These are phyloP conservation scores for Russula sp. DNA, from an alignment of 768 basidiomycete species.

Conservation along the genomic window DNA sequence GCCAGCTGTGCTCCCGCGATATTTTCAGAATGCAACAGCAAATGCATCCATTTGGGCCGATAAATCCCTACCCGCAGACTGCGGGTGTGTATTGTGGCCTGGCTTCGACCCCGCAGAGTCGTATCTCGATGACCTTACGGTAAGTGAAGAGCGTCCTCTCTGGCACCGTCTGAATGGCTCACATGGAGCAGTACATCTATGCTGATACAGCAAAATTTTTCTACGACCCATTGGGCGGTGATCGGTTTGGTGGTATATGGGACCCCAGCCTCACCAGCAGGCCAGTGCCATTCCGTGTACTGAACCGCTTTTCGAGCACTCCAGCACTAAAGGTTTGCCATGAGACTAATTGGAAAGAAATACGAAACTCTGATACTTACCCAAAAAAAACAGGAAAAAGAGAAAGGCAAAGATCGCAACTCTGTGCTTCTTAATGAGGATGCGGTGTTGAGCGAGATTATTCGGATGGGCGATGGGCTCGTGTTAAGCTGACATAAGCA, in stretches of 20 bases:
- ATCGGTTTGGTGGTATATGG: conserved; percentile 78
- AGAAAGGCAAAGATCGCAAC: conserved; percentile 42
- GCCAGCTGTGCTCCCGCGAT: conserved; percentile 54
- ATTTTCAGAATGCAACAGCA: conserved; percentile 59
- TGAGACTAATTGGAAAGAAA: background rate
- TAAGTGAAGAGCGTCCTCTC: conserved; percentile 28
- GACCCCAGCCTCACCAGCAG: conserved; percentile 59
- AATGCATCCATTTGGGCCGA: conserved; percentile 40
- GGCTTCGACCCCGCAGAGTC: conserved; percentile 75
- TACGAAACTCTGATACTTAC: conserved; percentile 6
- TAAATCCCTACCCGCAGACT: conserved; percentile 30
- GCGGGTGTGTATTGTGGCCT: conserved; percentile 36
- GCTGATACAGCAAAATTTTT: conserved; percentile 77
- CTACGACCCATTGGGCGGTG: conserved; percentile 75
- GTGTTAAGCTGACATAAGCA: conserved; percentile 33
- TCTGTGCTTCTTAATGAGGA: conserved; percentile 59
- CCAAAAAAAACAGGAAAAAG: conserved; percentile 18
- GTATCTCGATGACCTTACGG: conserved; percentile 68
- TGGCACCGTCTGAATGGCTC: background rate
- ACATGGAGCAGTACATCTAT: conserved; percentile 49
- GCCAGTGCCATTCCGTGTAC: conserved; percentile 65
- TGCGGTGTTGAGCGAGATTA: conserved; percentile 66
- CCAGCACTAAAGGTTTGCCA: conserved; percentile 39
- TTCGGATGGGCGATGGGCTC: conserved; percentile 64
- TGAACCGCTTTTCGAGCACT: conserved; percentile 70